Base-by-base conservation (phyloP, 371 early-diverging fungal species). In the Fennellomyces sp. region DNA sequence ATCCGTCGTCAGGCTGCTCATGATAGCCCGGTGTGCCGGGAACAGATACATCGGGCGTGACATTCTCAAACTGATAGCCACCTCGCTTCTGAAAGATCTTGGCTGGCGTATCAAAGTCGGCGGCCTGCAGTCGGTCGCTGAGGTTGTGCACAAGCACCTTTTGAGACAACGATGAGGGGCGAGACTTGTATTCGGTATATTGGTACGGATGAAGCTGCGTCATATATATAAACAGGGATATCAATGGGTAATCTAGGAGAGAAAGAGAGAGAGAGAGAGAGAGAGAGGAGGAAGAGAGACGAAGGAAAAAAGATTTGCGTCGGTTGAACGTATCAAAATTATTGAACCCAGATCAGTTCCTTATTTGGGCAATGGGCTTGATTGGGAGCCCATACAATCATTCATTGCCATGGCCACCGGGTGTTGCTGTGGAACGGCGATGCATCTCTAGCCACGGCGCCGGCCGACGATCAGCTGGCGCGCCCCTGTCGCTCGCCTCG, bases 51-150 rank as follows among this genome's bases (percentile, higher is more conserved):
- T 75, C 75, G 15, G 75, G 75, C 7, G 77, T 77, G 3, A 75
- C 69, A 36, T 65, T 69, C 47, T 78, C 71, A 45, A 78, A 78
- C 30, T 70, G 67, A 19, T 77, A 75, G 11, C 50, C 25, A 13
- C 68, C 60, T 15, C 65, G 60, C 39, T 63, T 53, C 48, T 73
- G 71, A 50, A 74, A 61, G 10, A 75, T 64, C 27, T 75, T 75
- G 11, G 78, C 67, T 21, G 75, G 73, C 17, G 70, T 60, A 29
- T 70, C 51, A 39, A 73, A 76, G 50, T 76, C 69, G 39, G 66
- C 58, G 7, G 66, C 39, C 12, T 64, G 39, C 27, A 76, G 38
- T 41, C 52, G 60, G n/a, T 72, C 68, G 29, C 64, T 61, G 13
- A 62, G 50, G 35, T 57, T 51, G 21, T 64, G 47, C 19, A 58